phyloP scores from a whole-genome alignment of 1,139 yeast species.

The Debaryomyces singareniensis region DNA sequence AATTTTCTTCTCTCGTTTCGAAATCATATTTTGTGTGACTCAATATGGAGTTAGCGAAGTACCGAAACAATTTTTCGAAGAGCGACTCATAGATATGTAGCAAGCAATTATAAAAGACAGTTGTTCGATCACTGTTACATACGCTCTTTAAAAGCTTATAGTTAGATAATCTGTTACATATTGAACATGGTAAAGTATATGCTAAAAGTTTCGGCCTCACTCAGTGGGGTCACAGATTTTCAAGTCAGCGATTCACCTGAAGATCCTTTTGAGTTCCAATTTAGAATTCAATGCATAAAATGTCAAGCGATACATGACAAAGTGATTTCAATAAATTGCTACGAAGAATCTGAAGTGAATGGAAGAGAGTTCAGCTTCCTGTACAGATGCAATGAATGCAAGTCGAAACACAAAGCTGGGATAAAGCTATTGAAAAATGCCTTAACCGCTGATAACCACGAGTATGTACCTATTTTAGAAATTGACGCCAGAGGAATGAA shows the following conservation, averaged over 20 bases:
- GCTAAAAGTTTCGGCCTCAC: constrained; percentile 53
- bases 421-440: constrained; percentile 28
- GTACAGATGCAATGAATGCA: constrained; percentile 68
- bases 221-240: constrained; percentile 59
- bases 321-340: constrained; percentile 63
- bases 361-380: constrained; percentile 83
- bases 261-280: constrained; percentile 67
- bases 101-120: too few relatives aligned
- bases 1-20: too few relatives aligned
- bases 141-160: too few relatives aligned
- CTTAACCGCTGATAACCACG: constrained; percentile 22
- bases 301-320: constrained; percentile 79
- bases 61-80: too few relatives aligned
- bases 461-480: constrained; percentile 45
- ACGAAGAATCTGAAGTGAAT: constrained; percentile 63
- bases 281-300: constrained; percentile 65
- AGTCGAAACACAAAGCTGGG: constrained; percentile 33
- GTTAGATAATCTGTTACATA: too few relatives aligned
- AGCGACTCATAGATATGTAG: too few relatives aligned
- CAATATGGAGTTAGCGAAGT: too few relatives aligned
- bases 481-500: constrained; percentile 87
- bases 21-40: too few relatives aligned
- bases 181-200: background rate
- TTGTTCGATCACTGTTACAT: too few relatives aligned
- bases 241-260: constrained; percentile 55